Evolutionary conservation across 208 protist species (phyloP), one percentile per base, ranked within the genome.

Genomic region (Polymyxa betae): DNA sequence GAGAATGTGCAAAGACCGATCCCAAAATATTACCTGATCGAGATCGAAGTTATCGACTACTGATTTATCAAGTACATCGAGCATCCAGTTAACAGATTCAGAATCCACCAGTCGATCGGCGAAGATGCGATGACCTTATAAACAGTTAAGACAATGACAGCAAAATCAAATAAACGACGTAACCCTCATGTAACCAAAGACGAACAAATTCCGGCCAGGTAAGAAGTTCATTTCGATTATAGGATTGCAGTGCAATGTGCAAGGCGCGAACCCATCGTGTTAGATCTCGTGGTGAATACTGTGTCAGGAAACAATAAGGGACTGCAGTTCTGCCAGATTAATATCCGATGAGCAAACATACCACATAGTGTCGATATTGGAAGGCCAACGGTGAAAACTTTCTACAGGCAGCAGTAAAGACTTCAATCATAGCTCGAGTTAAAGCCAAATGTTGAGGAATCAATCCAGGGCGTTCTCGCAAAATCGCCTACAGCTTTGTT

Each of bases 261-360:
- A 40, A 35, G 92, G 20, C 77, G 41, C 49, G 93, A 92, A 68
- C 97, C 94, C 93, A 95, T 95, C 0, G 95, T 95, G 91, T 95
- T 92, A 45, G 99, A 90, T 88, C 60, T 29, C 38, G 29, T 66
- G 89, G 54, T 1, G 54, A 90, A 43, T 95, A 97, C 92, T 98
- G 96, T 89, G 98, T 97, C n/a, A 98, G 96, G 38, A 96, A 94
- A 98, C 98, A 99, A 41, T 98, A 96, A 32, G 97, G 98, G 16
- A 99, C 95, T 93, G 24, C 24, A 60, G 24, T 91, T 98, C 96
- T 0, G n/a, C n/a, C n/a, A n/a, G n/a, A n/a, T n/a, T n/a, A n/a
- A n/a, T n/a, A n/a, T n/a, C n/a, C n/a, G n/a, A n/a, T n/a, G n/a
- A n/a, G n/a, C n/a, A 98, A 98, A 32, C 96, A 98, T 96, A 99